Evolutionary conservation across 2,329 filamentous ascomycete species (phyloP), one percentile per base, ranked within the genome.

Genomic region (Diaporthe capsici): DNA sequence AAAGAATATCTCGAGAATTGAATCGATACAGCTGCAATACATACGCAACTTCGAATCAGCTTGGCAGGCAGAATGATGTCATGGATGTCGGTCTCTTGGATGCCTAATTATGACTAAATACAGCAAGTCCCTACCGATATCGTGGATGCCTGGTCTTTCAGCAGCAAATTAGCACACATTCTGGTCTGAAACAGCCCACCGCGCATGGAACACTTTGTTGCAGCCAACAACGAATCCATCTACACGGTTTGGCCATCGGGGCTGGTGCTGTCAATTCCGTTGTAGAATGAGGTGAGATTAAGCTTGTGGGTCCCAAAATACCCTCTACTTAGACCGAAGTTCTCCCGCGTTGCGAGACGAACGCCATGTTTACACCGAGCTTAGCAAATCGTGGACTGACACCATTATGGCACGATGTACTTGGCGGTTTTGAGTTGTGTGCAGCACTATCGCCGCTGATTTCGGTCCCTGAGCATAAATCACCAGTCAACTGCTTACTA

Each of bases 381-480:
- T 2, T 22, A 5, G 61, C 20, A 7, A 20, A 17, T 17, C 4
- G 20, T 34, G 25, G 20, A 22, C 31, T 25, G 61, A 34, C 42
- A 25, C 28, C 28, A n/a, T 49, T 15, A 2, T 13, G 17, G 20
- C 6, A n/a, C 42, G 20, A 20, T 4, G 42, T 2, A 31, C 42
- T 65, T 65, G 42, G 61, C 42, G 39, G 13, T 22, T n/a, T 22
- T 8, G 8, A 22, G 42, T 6, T 13, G 4, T 10, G 61, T 65
- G 28, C 61, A 65, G 10, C 25, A 28, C 61, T 65, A 65, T 31
- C 39, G 22, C 9, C 25, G 17, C 17, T 31, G 25, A 1, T 22
- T 15, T 5, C 10, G 47, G 17, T 13, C 2, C 17, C 17, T 13
- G 17, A 13, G 9, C 5, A n/a, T 13, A 5, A 10, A 0, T 0